Evolutionary conservation across 2,329 filamentous ascomycete species (phyloP).

Genomic region (Cladophialophora bantiana): DNA sequence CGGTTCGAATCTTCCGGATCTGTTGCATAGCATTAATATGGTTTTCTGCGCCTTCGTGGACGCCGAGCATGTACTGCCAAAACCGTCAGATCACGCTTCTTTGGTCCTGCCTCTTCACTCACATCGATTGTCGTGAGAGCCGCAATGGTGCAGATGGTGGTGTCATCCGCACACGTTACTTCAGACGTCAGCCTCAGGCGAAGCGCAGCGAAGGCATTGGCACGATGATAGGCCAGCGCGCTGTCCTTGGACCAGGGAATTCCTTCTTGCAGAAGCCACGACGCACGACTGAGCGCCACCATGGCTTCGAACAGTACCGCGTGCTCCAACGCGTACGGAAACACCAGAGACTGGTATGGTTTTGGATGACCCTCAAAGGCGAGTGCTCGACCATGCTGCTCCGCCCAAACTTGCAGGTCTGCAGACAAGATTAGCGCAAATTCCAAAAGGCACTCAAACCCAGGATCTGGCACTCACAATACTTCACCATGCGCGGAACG

Average conservation of each 20-base stretch:
- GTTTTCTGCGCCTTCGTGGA: constrained; percentile 30
- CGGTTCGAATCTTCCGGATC: constrained; percentile 27
- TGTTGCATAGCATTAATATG: constrained; percentile 31
- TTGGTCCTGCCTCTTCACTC: background rate
- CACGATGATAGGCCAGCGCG: constrained; percentile 26
- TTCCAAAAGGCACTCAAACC: background rate
- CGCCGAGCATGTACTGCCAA: constrained; percentile 30
- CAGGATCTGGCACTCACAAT: constrained; percentile 25
- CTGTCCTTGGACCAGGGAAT: constrained; percentile 28
- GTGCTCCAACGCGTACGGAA: constrained; percentile 31
- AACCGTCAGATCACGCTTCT: background rate
- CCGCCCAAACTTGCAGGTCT: constrained; percentile 33
- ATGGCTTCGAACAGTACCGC: constrained; percentile 29
- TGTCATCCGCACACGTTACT: constrained; percentile 28
- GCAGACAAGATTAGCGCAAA: constrained; percentile 3
- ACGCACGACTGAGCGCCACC: constrained; percentile 27
- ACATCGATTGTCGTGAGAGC: constrained; percentile 35
- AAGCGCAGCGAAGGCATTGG: constrained; percentile 26
- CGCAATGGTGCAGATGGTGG: constrained; percentile 33
- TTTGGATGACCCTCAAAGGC: constrained; percentile 34
- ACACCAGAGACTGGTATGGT: constrained; percentile 30
- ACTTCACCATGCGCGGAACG: constrained; percentile 33
- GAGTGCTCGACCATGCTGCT: constrained; percentile 31
- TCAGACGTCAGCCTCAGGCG: constrained; percentile 23
- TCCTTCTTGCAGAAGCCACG: constrained; percentile 30